Base-by-base conservation (phyloP, 176 grass and related monocot genomes). In the Secale cereale region DNA sequence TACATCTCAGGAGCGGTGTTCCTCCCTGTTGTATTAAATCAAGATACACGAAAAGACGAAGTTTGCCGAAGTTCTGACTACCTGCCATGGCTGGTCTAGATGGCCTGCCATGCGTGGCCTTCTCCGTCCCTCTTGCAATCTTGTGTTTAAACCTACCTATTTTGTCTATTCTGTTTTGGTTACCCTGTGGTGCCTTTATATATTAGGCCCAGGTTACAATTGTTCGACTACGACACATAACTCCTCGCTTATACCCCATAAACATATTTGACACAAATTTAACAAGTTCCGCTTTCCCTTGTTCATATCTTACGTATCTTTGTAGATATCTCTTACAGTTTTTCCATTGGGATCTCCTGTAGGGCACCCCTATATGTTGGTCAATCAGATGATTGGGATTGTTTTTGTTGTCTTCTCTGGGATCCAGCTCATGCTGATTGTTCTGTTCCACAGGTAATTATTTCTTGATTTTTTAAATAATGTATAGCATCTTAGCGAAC, bases 381-480 rank as follows among this genome's bases (percentile, higher is more conserved):
- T 83, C 97, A 98, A 68, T 91, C 88, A 89, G 97, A 98, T 95
- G 86, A 92, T 35, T 98, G 93, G 93, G 97, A 98, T 67, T 98
- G 97, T 88, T 98, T 90, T 82, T 98, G 86, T 90, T 86, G 92
- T 75, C 74, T 98, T 41, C 88, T 74, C 29, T 94, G 94, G 91
- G 96, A 98, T 91, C 93, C 89, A 70, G 87, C 77, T 72, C 93
- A 88, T 91, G 96, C 93, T 79, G 96, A 98, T 77, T 98, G 93
- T 94, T 89, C 96, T 90, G 96, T 98, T 92, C 97, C 89, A 3
- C 97, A 98, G 97, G 97, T 98, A 85, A 64, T 62, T 85, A 63
- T 69, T 85, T 79, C 64, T 77, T 43, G 59, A 81, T 57, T 71
- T 80, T 27, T 76, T 29, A 75, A 75, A 13, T 86, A 59, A 33